Evolutionary conservation across 208 protist species (phyloP), one percentile per base, ranked within the genome.

Genomic region (Strigomonas oncopelti): DNA sequence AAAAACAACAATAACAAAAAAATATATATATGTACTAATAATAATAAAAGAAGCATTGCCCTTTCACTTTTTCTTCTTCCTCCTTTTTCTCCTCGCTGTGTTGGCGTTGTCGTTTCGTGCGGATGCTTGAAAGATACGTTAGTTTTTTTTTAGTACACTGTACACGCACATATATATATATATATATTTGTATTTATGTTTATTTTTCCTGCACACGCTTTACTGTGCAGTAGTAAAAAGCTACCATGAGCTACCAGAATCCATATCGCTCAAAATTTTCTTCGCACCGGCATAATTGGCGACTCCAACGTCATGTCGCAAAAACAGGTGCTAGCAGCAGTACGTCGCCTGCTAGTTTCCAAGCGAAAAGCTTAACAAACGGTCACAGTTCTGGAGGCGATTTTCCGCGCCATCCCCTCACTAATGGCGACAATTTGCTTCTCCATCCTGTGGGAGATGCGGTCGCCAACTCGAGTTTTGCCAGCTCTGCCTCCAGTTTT

Each of bases 121-220:
- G n/a, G n/a, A n/a, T n/a, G n/a, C n/a, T n/a, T n/a, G n/a, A n/a
- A n/a, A n/a, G n/a, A n/a, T n/a, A n/a, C n/a, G n/a, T n/a, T n/a
- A n/a, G n/a, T n/a, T n/a, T n/a, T n/a, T n/a, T n/a, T n/a, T n/a
- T n/a, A n/a, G n/a, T n/a, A n/a, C n/a, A n/a, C n/a, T n/a, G n/a
- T n/a, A n/a, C n/a, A n/a, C n/a, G n/a, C n/a, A n/a, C n/a, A n/a
- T n/a, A n/a, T n/a, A n/a, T n/a, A n/a, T n/a, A 87, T 64, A 91
- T 95, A 68, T 61, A 89, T 1, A n/a, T 81, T 8, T 90, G 76
- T 38, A 3, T 38, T 38, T 38, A 38, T 9, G 9, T 38, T 38
- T 38, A 3, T 38, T 38, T 38, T 38, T 38, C 9, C 34, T n/a
- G n/a, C n/a, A n/a, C n/a, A n/a, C 34, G 7, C 9, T 9, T 38